Base-by-base conservation (phyloP, 108 stramenopile genomes). In the Skeletonema grethae region DNA sequence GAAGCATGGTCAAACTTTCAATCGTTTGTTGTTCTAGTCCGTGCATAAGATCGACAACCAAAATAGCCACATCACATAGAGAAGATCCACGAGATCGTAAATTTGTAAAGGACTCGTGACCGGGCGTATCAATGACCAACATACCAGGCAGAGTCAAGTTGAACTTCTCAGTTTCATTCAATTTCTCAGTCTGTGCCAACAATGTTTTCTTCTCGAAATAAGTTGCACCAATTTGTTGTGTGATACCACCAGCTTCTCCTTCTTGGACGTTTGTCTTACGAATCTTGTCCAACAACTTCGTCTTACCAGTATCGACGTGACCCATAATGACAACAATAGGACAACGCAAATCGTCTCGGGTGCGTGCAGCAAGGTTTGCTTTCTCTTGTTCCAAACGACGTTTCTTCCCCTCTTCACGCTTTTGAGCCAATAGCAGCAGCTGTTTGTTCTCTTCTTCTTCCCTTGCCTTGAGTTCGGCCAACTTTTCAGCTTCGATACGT, bases 11-110 rank as follows among this genome's bases (percentile, higher is more conserved):
- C 59, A 99, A 80, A 87, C 97, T 97, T 79, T 99, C 99, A 71
- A 98, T 96, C 4, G 99, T 99, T 74, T 99, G 98, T 61, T 95
- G 99, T 90, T 99, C 99, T 16, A 99, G 85, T 73, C 99, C 99
- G 90, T 99, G 98, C 99, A 99, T 99, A 58, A 99, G 90, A 91
- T 99, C 99, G 9, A 99, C 88, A 10, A 99, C 99, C 15, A 99
- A 85, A 75, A 99, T 98, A 20, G 99, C 99, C 25, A 99, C 95
- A 90, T 99, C 98, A 71, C 98, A 99, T 20, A 98, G 85, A 3
- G 94, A 96, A 20, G 96, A 97, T 15, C 99, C 99, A 38, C 99
- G 90, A 29, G 94, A 91, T 25, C 99, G 90, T 24, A 99, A 83
- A 83, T 99, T 99, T 24, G 96, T 87, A 73, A 99, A 99, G 12